Evolutionary conservation across 1,284 basidiomycete species (phyloP).

Genomic region (Cystobasidium sp.): DNA sequence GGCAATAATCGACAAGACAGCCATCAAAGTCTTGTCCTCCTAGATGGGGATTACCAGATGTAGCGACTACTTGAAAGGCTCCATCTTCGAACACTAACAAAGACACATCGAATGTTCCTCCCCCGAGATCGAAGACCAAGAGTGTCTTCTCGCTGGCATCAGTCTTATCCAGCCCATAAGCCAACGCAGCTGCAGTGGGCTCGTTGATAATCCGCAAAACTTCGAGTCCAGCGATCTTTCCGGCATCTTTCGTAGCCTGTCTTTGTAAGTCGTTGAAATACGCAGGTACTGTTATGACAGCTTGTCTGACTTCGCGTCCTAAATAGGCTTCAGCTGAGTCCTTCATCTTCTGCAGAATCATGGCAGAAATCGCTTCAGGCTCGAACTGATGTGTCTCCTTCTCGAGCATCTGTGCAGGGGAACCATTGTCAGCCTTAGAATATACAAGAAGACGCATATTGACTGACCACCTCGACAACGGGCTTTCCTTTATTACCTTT

Average conservation of each 20-base stretch:
- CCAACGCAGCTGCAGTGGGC: constrained; percentile 91
- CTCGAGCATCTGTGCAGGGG: constrained; percentile 61
- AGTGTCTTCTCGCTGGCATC: constrained; percentile 93
- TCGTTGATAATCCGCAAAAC: constrained; percentile 97
- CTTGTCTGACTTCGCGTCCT: constrained; percentile 78
- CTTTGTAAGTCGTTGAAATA: constrained; percentile 99
- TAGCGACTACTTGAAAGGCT: constrained; percentile 99
- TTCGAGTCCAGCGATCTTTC: constrained; percentile 84
- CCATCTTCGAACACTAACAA: constrained; percentile 97
- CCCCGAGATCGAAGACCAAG: constrained; percentile 96
- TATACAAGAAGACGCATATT: too few species aligned
- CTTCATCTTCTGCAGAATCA: constrained; percentile 97
- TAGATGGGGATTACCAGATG: constrained; percentile 97
- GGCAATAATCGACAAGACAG: constrained; percentile 94
- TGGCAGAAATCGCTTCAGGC: constrained; percentile 95
- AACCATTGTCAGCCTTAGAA: background rate
- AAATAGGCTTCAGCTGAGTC: constrained; percentile 97
- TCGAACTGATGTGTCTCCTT: constrained; percentile 89
- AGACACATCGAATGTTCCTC: constrained; percentile 99
- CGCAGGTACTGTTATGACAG: constrained; percentile 73
- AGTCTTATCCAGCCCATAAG: constrained; percentile 78
- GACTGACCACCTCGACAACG: constrained; percentile 69
- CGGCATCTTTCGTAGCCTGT: constrained; percentile 95
- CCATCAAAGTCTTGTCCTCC: constrained; percentile 99
- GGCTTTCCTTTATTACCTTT: constrained; percentile 79